These are phyloP conservation scores for Camellia granthamiana DNA, from an alignment of 148 eudicot genomes.

Conservation along the genomic window DNA sequence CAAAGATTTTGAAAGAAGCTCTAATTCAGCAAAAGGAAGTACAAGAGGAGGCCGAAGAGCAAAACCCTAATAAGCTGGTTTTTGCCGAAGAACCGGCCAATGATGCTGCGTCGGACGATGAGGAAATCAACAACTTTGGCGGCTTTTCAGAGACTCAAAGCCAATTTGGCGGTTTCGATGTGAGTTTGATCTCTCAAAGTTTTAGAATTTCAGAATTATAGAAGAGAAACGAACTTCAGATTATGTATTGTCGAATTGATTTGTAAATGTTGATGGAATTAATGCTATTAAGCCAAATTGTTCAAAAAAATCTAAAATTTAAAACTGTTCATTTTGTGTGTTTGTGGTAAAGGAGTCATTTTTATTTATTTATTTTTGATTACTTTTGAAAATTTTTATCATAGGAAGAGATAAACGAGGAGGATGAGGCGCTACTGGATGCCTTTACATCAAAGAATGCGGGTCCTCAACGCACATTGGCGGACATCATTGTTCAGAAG, in stretches of 20 bases:
- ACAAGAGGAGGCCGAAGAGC: constrained; percentile 52
- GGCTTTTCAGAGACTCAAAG: constrained; percentile 52
- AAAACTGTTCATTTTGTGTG: background rate
- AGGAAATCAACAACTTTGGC: constrained; percentile 58
- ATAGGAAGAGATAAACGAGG: constrained; percentile 71
- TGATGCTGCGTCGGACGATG: constrained; percentile 25
- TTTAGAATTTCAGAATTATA: background rate
- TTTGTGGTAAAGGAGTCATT: background rate
- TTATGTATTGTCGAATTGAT: background rate
- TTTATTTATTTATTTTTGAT: background rate
- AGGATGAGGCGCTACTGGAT: constrained; percentile 76
- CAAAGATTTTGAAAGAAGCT: constrained; percentile 77
- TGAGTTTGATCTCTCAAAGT: constrained; percentile 10
- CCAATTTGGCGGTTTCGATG: constrained; percentile 62
- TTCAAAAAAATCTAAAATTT: background rate
- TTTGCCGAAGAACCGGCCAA: constrained; percentile 22
- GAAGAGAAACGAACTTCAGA: background rate
- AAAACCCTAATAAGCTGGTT: constrained; percentile 21
- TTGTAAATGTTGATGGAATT: background rate
- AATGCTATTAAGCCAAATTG: background rate
- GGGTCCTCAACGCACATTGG: constrained; percentile 66
- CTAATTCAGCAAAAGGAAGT: constrained; percentile 76
- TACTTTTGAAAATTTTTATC: background rate
- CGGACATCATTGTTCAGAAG: constrained; percentile 65
- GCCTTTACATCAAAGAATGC: constrained; percentile 63